Evolutionary conservation across 108 stramenopile species (phyloP).

Genomic region (Cyclotella baltica): DNA sequence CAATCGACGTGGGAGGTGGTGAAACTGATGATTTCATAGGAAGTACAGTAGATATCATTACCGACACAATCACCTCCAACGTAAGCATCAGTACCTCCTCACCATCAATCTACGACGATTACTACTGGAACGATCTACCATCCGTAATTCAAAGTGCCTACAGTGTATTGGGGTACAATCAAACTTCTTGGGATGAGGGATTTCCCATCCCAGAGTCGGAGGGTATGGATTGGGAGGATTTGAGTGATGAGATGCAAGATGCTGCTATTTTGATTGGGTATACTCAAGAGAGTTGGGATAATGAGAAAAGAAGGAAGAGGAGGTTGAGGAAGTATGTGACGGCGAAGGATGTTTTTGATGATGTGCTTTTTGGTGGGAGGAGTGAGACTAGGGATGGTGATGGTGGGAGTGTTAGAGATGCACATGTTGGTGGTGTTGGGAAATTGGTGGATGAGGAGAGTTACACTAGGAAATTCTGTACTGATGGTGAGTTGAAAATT

Average conservation of each 20-base stretch:
- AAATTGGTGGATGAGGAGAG: background rate
- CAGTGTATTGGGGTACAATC: constrained; percentile 4
- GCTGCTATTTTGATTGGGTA: constrained; percentile 10
- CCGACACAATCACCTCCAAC: background rate
- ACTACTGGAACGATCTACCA: background rate
- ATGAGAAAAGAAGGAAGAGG: background rate
- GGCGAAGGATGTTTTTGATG: background rate
- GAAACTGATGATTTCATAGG: background rate
- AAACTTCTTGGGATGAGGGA: constrained; percentile 2
- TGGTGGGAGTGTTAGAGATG: background rate
- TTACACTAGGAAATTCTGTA: constrained; percentile 12
- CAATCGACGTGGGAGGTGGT: constrained; percentile 2
- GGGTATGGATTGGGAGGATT: background rate
- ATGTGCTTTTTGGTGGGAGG: background rate
- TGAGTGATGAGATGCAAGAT: background rate
- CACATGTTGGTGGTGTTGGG: background rate
- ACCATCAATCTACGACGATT: background rate
- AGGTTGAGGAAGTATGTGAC: background rate
- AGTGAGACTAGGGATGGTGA: background rate
- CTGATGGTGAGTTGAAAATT: background rate
- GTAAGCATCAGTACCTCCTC: background rate
- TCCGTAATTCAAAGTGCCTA: constrained; percentile 1
- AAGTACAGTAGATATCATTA: background rate
- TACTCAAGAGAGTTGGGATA: constrained; percentile 2
- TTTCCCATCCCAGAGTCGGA: background rate